Base-by-base conservation (phyloP, 2,329 filamentous ascomycete genomes). In the Curvularia lunata region DNA sequence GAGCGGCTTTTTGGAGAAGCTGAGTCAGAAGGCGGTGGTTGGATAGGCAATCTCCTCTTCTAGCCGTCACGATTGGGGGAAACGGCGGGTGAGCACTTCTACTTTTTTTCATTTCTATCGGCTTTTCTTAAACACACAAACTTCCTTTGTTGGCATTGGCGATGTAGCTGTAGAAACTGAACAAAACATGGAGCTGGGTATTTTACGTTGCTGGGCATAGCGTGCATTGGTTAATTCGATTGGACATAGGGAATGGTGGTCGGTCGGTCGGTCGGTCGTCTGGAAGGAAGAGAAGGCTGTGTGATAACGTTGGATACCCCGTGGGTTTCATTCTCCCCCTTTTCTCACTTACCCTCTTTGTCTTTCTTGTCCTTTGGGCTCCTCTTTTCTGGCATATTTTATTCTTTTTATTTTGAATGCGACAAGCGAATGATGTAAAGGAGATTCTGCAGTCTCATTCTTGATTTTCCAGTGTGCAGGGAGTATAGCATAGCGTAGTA, bases 21-120 rank as follows among this genome's bases (percentile, higher is more conserved):
- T 99, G 73, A 97, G 93, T 78, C 89, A 92, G 85, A 96, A 96
- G 84, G 88, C 88, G 55, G 92, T 98, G 18, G 89, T 88, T 54
- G 86, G 85, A 21, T 76, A 62, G 16, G 1, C 18, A 19, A 16
- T 16, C 12, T 16, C 12, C 28, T 8, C 9, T 30, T 30, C 2
- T 41, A 12, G 3, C 37, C 18, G 13, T 23, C 30, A n/a, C n/a
- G n/a, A n/a, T n/a, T n/a, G 34, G 34, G 4, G 1, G 16, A 5
- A 37, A 37, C 16, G 34, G 34, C 18, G 34, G 16, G 16, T 37
- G 32, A 34, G 32, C n/a, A 34, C 4, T 18, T 13, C n/a, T 21
- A n/a, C 23, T 27, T n/a, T 9, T 18, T 18, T 18, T 18, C 18
- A n/a, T 37, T 37, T 18, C 34, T 37, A 37, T 5, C 34, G 18